Conservation (phyloP, 352 stramenopile genomes). For the Hyaloperonospora arabidopsidis region DNA sequence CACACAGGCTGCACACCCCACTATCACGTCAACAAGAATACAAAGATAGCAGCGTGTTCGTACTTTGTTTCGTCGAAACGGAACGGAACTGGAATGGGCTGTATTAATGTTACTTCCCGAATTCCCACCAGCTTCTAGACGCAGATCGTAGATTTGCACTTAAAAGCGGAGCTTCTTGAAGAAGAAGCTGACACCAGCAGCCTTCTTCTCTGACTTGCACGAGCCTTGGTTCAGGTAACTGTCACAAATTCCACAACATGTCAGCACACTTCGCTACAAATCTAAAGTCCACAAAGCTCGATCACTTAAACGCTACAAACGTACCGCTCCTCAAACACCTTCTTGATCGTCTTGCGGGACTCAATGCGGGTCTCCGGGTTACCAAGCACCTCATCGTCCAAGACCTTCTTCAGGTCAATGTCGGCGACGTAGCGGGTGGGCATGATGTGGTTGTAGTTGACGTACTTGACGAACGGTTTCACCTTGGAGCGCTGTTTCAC, state of each 20-base stretch:
- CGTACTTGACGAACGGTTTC: slow-evolving; percentile 99
- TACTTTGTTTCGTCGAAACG: slow-evolving; percentile 31
- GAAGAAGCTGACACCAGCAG: slow-evolving; percentile 96
- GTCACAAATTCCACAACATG: slow-evolving; percentile 5
- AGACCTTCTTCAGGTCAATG: slow-evolving; percentile 99
- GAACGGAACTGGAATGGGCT: slow-evolving; percentile 61
- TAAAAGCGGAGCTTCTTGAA: slow-evolving; percentile 99
- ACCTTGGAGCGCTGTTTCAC: slow-evolving; percentile 96
- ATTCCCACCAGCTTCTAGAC: slow-evolving; percentile 43
- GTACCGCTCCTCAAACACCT: slow-evolving; percentile 98
- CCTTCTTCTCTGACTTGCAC: slow-evolving; percentile 97
- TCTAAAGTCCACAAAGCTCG: background rate
- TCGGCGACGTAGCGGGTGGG: slow-evolving; percentile 98
- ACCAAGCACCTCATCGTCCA: slow-evolving; percentile 83
- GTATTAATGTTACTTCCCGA: slow-evolving; percentile 49
- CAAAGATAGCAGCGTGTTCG: slow-evolving; percentile 3
- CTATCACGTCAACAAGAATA: too few species aligned
- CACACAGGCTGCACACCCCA: too few species aligned
- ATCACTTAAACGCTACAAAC: slow-evolving; percentile 7
- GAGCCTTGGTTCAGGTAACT: slow-evolving; percentile 90
- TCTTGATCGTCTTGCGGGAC: slow-evolving; percentile 98
- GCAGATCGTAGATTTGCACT: slow-evolving; percentile 45
- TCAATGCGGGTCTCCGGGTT: slow-evolving; percentile 82
- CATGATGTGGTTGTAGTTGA: slow-evolving; percentile 99
- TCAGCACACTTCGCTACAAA: slow-evolving; percentile 8